phyloP scores from a whole-genome alignment of 805 yeast genomes.

The Suhomyces sp. region DNA sequence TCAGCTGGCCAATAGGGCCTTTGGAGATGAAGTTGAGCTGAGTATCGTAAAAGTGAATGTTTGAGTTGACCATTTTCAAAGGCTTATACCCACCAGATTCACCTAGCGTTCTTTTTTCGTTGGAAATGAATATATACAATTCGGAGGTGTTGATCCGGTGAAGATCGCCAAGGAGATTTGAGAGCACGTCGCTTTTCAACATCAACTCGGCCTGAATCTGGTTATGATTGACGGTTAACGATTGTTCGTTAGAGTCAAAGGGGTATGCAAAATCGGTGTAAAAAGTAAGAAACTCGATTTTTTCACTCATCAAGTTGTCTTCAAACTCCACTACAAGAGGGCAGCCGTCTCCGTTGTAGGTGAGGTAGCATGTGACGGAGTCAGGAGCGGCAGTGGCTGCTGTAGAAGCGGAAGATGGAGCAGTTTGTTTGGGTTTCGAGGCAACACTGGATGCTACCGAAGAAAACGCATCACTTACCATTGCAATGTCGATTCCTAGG shows the following conservation, averaged over 20 bases:
- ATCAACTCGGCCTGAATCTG: slow-evolving; percentile 35
- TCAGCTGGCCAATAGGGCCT: slow-evolving; percentile 72
- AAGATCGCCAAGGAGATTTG: slow-evolving; percentile 35
- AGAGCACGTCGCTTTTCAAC: slow-evolving; percentile 36
- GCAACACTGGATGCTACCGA: slow-evolving; percentile 24
- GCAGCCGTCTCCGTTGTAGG: slow-evolving; percentile 37
- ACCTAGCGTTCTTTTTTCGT: slow-evolving; percentile 12
- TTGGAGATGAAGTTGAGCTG: slow-evolving; percentile 58
- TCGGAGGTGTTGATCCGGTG: slow-evolving; percentile 34
- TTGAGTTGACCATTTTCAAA: not conserved
- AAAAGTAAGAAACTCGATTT: slow-evolving; percentile 40
- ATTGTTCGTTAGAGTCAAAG: slow-evolving; percentile 18
- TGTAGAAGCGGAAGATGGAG: not conserved
- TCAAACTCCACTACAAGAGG: slow-evolving; percentile 43
- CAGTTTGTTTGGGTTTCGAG: not conserved
- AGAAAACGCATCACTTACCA: slow-evolving; percentile 35
- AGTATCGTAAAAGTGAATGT: slow-evolving; percentile 18
- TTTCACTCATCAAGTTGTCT: slow-evolving; percentile 38
- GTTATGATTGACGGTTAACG: slow-evolving; percentile 26
- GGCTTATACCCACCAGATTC: not conserved
- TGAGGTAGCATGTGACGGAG: slow-evolving; percentile 32
- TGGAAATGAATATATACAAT: slow-evolving; percentile 31
- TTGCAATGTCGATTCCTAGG: slow-evolving; percentile 36
- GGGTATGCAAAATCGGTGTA: slow-evolving; percentile 26
- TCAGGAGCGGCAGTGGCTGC: slow-evolving; percentile 10